These are phyloP conservation scores for Apium graveolens DNA, from an alignment of 129 eudicot species.

Conservation along the genomic window DNA sequence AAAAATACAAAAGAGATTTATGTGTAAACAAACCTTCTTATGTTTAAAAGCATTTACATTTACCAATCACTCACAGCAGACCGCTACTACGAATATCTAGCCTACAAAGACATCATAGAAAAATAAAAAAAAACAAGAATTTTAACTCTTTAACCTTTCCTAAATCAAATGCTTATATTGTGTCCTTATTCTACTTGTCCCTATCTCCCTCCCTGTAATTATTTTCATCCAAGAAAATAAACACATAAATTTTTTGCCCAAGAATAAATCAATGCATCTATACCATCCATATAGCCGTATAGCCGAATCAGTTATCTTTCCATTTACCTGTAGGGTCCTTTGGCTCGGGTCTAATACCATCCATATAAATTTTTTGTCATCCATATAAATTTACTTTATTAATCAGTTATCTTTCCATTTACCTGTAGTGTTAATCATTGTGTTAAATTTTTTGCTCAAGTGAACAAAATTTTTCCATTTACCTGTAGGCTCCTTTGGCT, in stretches of 20 bases:
- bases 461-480: neutral
- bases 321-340: too few species aligned
- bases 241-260: neutral
- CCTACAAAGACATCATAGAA: neutral
- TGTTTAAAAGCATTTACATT: too few species aligned
- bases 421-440: too few species aligned
- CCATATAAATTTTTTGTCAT: too few species aligned
- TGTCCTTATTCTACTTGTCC: neutral
- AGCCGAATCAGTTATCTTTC: too few species aligned
- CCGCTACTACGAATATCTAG: neutral
- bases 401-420: too few species aligned
- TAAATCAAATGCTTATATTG: neutral
- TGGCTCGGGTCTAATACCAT: too few species aligned
- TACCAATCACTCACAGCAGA: too few species aligned
- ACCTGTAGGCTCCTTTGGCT: constrained; percentile 75
- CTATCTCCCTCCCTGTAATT: neutral
- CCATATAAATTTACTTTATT: too few species aligned
- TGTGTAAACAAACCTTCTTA: too few species aligned
- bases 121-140: too few species aligned
- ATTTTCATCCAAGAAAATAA: neutral
- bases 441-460: neutral
- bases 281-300: neutral
- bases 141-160: neutral
- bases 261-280: neutral
- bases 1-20: too few species aligned